phyloP scores from a whole-genome alignment of 306 rosid species.

The Lotus japonicus region DNA sequence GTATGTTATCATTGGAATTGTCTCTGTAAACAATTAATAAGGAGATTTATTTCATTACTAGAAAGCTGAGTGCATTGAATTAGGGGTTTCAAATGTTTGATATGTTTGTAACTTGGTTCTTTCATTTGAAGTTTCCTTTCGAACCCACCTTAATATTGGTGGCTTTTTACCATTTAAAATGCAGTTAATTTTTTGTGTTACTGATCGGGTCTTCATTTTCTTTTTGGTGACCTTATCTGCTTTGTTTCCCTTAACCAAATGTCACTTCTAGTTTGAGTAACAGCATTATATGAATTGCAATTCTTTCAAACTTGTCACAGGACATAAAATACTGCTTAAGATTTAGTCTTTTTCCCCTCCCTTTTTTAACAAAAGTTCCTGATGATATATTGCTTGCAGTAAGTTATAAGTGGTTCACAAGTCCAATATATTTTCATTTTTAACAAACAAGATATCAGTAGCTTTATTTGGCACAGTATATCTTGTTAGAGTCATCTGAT shows the following conservation, averaged over 20 bases:
- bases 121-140: too few relatives aligned
- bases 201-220: too few relatives aligned
- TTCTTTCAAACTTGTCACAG: constrained; percentile 15
- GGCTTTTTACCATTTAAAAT: too few relatives aligned
- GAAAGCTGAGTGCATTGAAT: not conserved
- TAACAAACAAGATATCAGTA: not conserved
- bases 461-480: not conserved
- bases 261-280: not conserved
- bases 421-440: not conserved
- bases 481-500: not conserved
- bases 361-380: not conserved
- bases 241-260: too few relatives aligned
- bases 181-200: too few relatives aligned
- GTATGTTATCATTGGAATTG: not conserved
- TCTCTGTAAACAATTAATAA: not conserved
- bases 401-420: not conserved
- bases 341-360: not conserved
- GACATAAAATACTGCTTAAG: not conserved
- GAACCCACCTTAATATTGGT: too few relatives aligned
- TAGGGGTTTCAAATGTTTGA: constrained; percentile 1
- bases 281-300: not conserved
- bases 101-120: too few relatives aligned
- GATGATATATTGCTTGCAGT: not conserved
- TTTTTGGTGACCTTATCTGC: too few relatives aligned
- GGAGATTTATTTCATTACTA: not conserved